These are phyloP conservation scores for Pichia sp. DNA, from an alignment of 1,139 yeast species.

Conservation along the genomic window DNA sequence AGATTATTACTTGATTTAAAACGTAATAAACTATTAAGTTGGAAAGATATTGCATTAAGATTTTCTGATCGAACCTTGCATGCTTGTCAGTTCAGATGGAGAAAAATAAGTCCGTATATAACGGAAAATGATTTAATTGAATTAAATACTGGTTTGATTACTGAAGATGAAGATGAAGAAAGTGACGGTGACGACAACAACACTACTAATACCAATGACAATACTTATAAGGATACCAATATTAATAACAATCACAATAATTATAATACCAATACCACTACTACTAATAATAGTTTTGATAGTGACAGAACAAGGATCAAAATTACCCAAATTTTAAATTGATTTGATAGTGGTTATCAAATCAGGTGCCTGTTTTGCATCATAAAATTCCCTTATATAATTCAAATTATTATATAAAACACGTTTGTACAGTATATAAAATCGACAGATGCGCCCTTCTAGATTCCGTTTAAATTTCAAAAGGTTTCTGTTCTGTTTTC, in stretches of 20 bases:
- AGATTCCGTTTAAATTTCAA: too few species aligned
- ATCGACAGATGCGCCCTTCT: too few species aligned
- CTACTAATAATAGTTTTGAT: background rate
- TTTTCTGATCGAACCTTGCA: constrained; percentile 16
- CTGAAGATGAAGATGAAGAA: background rate
- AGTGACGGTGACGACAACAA: background rate
- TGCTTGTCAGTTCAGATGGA: constrained; percentile 20
- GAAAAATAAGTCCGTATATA: constrained; percentile 13
- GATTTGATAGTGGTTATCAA: background rate
- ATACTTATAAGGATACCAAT: background rate
- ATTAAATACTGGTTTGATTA: background rate
- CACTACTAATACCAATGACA: background rate
- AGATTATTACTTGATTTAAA: constrained; percentile 10
- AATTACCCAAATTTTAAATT: background rate
- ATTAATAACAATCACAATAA: too few species aligned
- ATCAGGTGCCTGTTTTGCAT: background rate
- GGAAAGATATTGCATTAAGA: constrained; percentile 16
- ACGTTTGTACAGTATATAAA: background rate
- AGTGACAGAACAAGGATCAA: background rate
- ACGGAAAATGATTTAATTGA: background rate
- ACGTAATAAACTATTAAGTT: constrained; percentile 9
- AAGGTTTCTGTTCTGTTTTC: too few species aligned
- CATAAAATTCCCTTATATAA: background rate
- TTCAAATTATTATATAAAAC: background rate
- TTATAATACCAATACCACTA: background rate